A percentile compares a stretch with the other conserved stretches of the same genome.
Evolutionary conservation across 768 basidiomycete genomes (phyloP).

Genomic region (Rossbeevera mucosa): DNA sequence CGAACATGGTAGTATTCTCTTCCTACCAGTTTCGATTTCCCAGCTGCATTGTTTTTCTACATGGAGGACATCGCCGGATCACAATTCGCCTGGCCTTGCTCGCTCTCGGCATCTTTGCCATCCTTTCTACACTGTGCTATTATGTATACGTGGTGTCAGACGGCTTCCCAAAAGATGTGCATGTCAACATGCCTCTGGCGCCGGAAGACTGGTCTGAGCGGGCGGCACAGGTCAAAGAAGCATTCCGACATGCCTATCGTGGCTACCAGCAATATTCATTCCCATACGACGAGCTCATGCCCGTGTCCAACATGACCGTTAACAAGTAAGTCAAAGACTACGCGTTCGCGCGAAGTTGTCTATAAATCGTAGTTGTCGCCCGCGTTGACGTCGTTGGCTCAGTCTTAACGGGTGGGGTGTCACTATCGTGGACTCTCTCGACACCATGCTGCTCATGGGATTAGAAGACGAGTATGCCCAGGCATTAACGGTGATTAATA

Average conservation of each 20-base stretch:
- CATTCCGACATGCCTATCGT: slow-evolving; percentile 63
- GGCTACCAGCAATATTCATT: slow-evolving; percentile 61
- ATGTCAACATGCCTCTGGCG: slow-evolving; percentile 5
- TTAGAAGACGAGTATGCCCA: slow-evolving; percentile 64
- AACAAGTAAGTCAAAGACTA: slow-evolving; percentile 43
- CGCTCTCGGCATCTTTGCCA: slow-evolving; percentile 3
- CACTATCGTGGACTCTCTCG: slow-evolving; percentile 75
- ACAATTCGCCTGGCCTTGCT: slow-evolving; percentile 17
- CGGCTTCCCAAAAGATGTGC: background rate
- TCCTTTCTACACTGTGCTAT: slow-evolving; percentile 16
- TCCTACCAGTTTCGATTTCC: background rate
- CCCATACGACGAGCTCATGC: slow-evolving; percentile 59
- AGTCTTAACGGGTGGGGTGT: slow-evolving; percentile 83
- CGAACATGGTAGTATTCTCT: background rate
- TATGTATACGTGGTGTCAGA: slow-evolving; percentile 9
- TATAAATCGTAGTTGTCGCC: background rate
- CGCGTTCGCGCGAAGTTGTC: too few relatives aligned
- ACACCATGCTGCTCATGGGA: slow-evolving; percentile 81
- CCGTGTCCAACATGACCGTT: slow-evolving; percentile 41
- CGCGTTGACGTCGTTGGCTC: slow-evolving; percentile 1
- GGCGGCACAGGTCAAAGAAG: slow-evolving; percentile 53
- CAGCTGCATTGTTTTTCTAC: background rate
- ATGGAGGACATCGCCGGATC: slow-evolving; percentile 8
- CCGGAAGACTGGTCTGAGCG: slow-evolving; percentile 45
- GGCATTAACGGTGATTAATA: slow-evolving; percentile 49